These are phyloP conservation scores for Alternaria atra DNA, from an alignment of 2,329 filamentous ascomycete genomes.

Conservation along the genomic window DNA sequence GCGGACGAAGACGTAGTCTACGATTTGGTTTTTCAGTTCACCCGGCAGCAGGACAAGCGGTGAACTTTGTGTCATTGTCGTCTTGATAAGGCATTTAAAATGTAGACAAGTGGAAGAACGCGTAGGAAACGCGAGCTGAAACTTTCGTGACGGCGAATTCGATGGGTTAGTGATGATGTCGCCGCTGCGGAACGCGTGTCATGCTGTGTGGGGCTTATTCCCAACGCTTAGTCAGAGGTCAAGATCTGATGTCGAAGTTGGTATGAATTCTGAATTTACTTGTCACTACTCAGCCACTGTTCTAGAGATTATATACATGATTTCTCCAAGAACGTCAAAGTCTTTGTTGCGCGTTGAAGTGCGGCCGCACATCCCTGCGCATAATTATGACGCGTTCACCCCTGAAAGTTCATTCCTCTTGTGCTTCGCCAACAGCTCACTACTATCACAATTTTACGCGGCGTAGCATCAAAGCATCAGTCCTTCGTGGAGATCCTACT, in stretches of 20 bases:
- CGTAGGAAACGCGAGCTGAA: not conserved
- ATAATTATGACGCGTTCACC: not conserved
- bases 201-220: not conserved
- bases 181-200: not conserved
- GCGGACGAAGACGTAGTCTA: constrained; percentile 21
- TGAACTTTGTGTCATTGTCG: not conserved
- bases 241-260: not conserved
- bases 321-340: not conserved
- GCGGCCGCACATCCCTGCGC: not conserved
- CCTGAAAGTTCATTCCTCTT: not conserved
- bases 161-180: not conserved
- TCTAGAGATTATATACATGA: not conserved
- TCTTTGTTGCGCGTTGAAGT: not conserved
- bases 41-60: constrained; percentile 24
- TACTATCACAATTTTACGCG: not conserved
- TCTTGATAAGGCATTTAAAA: not conserved
- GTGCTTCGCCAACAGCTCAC: not conserved
- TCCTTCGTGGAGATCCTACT: not conserved
- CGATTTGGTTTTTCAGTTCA: constrained; percentile 30
- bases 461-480: not conserved
- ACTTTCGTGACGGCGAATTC: not conserved
- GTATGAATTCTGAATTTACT: not conserved
- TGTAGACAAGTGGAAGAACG: not conserved
- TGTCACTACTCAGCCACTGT: not conserved
- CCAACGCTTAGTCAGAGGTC: not conserved